Base-by-base conservation (phyloP, 352 stramenopile species). In the Globisporangium parvum region DNA sequence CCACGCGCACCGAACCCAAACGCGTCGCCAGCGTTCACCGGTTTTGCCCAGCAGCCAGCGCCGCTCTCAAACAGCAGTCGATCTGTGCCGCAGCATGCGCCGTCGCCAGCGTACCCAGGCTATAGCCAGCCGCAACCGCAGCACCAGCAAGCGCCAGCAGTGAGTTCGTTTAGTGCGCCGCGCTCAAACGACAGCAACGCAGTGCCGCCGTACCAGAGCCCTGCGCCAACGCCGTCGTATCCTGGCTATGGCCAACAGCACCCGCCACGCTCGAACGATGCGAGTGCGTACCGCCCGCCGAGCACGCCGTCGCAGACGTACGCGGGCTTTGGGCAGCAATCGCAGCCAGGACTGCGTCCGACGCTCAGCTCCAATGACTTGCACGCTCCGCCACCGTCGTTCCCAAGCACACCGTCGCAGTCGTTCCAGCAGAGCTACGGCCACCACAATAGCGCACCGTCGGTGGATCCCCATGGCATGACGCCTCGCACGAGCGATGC, bases 161-260 rank as follows among this genome's bases (percentile, higher is more conserved):
- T 47, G 53, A 39, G 61, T 60, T 37, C 23, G 45, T 51, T 51
- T 26, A 58, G 63, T 17, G 57, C 57, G 49, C 26, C 51, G 17
- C 49, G 47, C 23, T 65, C 62, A 2, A 69, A 57, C 42, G 62
- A 65, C 23, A 26, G 47, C 6, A 61, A 15, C 24, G 41, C 50
- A n/a, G 62, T 69, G 63, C 55, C 68, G 17, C 55, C 69, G n/a
- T 68, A 67, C 26, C 61, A 61, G 18, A 65, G 56, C 46, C 15
- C 47, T 8, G 31, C 31, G 31, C 31, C 6, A 37, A 37, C 31
- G 31, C 8, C 31, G 10, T 10, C 31, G 31, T 37, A 37, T 8
- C 6, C 6, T 12, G 31, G 31, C 31, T 37, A 37, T 37, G 31
- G 31, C 10, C 31, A 37, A 37, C 31, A 37, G 31, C 31, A 37